Percentiles rank a stretch among this genome's conserved stretches.
phyloP scores from a whole-genome alignment of 352 stramenopile genomes.

The Globisporangium camurandrum region DNA sequence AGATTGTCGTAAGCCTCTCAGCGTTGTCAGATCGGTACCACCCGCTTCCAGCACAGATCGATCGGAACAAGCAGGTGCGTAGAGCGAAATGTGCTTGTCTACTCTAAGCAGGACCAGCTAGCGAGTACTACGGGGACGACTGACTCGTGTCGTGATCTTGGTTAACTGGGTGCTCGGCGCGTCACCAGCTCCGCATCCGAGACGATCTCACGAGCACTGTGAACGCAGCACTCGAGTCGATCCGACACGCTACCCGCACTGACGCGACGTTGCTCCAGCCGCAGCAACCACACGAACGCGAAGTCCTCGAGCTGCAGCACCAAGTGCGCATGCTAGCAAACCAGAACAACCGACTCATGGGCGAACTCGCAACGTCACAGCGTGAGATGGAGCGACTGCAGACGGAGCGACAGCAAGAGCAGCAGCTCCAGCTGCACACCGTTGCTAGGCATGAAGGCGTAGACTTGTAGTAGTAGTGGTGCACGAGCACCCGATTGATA shows the following conservation, averaged over 20 bases:
- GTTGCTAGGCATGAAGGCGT: constrained; percentile 15
- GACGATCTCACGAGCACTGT: constrained; percentile 71
- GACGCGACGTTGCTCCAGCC: constrained; percentile 19
- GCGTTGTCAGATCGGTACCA: constrained; percentile 46
- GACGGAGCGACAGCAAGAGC: constrained; percentile 41
- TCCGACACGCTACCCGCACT: constrained; percentile 29
- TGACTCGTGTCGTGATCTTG: too few relatives aligned
- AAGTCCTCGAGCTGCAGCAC: constrained; percentile 41
- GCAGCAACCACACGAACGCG: constrained; percentile 24
- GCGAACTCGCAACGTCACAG: constrained; percentile 39
- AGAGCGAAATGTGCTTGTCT: background rate
- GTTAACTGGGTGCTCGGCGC: too few relatives aligned
- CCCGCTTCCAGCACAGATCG: constrained; percentile 44
- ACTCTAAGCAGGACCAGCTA: background rate
- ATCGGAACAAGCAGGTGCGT: constrained; percentile 60
- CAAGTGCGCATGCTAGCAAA: constrained; percentile 52
- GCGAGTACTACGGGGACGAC: too few relatives aligned
- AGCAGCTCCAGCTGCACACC: constrained; percentile 35
- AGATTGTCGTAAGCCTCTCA: constrained; percentile 51
- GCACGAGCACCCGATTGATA: too few relatives aligned
- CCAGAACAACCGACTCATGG: constrained; percentile 53
- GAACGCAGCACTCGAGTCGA: constrained; percentile 73
- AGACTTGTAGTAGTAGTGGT: background rate
- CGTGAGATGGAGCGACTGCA: constrained; percentile 49
- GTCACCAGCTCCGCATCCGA: constrained; percentile 52